Evolutionary conservation across 2,329 filamentous ascomycete species (phyloP).

Genomic region (Cladosporium sp.): DNA sequence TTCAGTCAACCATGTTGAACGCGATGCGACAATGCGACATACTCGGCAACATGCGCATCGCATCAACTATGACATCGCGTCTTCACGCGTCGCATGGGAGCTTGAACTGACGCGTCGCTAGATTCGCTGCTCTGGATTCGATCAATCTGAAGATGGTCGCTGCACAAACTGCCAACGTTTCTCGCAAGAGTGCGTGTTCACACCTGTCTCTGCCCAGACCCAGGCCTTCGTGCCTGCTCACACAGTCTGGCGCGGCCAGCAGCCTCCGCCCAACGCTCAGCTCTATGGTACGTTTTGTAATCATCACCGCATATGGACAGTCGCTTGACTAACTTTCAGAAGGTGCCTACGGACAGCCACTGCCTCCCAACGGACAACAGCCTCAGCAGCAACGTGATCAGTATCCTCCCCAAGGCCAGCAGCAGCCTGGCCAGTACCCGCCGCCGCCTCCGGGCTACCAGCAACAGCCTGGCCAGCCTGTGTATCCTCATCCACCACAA

Average conservation of each 20-base stretch:
- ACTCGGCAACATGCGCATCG: not conserved
- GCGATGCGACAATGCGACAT: slow-evolving; percentile 1
- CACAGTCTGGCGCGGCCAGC: slow-evolving; percentile 53
- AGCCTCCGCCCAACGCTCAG: slow-evolving; percentile 37
- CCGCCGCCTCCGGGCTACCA: slow-evolving; percentile 39
- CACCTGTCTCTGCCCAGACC: slow-evolving; percentile 68
- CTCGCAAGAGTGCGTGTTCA: slow-evolving; percentile 74
- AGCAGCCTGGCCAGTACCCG: slow-evolving; percentile 33
- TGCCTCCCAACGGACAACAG: slow-evolving; percentile 34
- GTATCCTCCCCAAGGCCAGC: slow-evolving; percentile 30
- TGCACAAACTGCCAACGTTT: slow-evolving; percentile 71
- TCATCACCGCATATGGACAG: not conserved
- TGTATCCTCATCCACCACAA: slow-evolving; percentile 36
- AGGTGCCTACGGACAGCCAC: slow-evolving; percentile 47
- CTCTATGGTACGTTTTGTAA: slow-evolving; percentile 38
- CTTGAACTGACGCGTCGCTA: slow-evolving; percentile 32
- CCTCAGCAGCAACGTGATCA: slow-evolving; percentile 19
- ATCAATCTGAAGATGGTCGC: slow-evolving; percentile 65
- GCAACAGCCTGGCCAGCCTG: slow-evolving; percentile 42
- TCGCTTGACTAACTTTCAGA: slow-evolving; percentile 11
- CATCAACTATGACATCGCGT: not conserved
- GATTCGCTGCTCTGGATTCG: slow-evolving; percentile 74
- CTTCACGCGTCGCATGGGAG: slow-evolving; percentile 4
- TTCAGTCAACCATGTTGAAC: not conserved
- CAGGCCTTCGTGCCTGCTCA: slow-evolving; percentile 72